Conservation (phyloP, 805 yeast species). For the Zygotorulaspora danielsina region DNA sequence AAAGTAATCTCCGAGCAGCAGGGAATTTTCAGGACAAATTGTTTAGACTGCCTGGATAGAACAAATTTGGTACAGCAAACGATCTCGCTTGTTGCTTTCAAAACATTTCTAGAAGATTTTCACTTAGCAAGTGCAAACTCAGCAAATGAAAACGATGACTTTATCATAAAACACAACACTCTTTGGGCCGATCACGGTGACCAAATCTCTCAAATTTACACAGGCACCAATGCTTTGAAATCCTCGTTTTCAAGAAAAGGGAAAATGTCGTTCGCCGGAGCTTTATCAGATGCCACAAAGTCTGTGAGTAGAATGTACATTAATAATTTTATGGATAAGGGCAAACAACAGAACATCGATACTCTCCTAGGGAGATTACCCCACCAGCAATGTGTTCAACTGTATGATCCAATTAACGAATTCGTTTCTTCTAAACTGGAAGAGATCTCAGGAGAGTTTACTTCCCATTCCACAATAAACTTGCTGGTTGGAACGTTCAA, state of each 20-base stretch:
- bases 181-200: constrained; percentile 99
- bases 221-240: constrained; percentile 96
- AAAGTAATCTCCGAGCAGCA: constrained; percentile 69
- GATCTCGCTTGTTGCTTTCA: constrained; percentile 66
- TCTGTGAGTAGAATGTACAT: constrained; percentile 93
- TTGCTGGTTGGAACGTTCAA: constrained; percentile 84
- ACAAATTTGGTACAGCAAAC: constrained; percentile 88
- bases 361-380: constrained; percentile 76
- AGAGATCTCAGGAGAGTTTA: constrained; percentile 44
- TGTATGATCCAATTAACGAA: constrained; percentile 87
- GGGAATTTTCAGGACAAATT: constrained; percentile 90
- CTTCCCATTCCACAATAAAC: constrained; percentile 54
- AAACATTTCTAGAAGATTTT: constrained; percentile 46
- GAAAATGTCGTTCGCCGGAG: constrained; percentile 94
- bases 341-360: constrained; percentile 87
- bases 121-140: constrained; percentile 28
- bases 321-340: constrained; percentile 90
- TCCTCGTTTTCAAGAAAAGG: constrained; percentile 93
- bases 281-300: constrained; percentile 94
- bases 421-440: constrained; percentile 63
- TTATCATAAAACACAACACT: constrained; percentile 70
- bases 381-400: constrained; percentile 61
- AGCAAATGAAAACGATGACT: constrained; percentile 44
- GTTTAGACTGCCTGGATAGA: constrained; percentile 91
- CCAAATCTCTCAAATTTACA: constrained; percentile 89